These are phyloP conservation scores for Cordyceps tenuipes DNA, from an alignment of 2,329 filamentous ascomycete genomes.

Conservation along the genomic window DNA sequence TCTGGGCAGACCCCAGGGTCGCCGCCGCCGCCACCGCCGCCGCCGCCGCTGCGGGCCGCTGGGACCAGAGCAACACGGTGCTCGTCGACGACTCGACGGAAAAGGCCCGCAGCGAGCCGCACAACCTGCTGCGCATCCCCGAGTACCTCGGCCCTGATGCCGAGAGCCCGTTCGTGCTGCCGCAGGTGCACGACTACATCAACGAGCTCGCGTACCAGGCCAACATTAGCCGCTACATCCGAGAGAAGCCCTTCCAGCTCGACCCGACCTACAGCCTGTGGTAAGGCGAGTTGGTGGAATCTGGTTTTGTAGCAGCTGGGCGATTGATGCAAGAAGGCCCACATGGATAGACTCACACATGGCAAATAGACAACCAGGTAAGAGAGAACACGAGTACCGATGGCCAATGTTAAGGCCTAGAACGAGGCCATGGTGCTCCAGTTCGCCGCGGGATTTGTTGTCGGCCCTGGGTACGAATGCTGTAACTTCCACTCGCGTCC, in stretches of 20 bases:
- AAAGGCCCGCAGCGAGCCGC: slow-evolving; percentile 76
- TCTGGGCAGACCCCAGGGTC: slow-evolving; percentile 56
- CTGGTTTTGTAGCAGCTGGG: background rate
- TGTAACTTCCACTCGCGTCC: background rate
- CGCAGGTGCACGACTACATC: slow-evolving; percentile 54
- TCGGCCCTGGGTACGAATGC: background rate
- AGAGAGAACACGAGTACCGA: background rate
- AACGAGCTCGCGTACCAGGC: slow-evolving; percentile 44
- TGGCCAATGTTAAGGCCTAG: background rate
- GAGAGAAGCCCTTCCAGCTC: slow-evolving; percentile 39
- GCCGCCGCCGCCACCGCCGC: too few species aligned
- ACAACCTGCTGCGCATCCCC: slow-evolving; percentile 72
- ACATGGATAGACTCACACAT: too few species aligned
- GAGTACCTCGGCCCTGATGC: slow-evolving; percentile 53
- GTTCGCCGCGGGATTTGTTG: background rate
- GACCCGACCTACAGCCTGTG: slow-evolving; percentile 20
- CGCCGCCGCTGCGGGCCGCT: slow-evolving; percentile 29
- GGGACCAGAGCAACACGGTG: slow-evolving; percentile 80
- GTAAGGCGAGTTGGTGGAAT: background rate
- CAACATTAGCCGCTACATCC: slow-evolving; percentile 57
- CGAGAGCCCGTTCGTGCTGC: slow-evolving; percentile 39
- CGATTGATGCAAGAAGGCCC: too few species aligned
- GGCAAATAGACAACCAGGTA: background rate
- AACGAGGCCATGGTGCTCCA: background rate
- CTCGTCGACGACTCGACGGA: slow-evolving; percentile 77